Evolutionary conservation across 2,329 filamentous ascomycete species (phyloP).

Genomic region (Zelopaecilomyces penicillatus): DNA sequence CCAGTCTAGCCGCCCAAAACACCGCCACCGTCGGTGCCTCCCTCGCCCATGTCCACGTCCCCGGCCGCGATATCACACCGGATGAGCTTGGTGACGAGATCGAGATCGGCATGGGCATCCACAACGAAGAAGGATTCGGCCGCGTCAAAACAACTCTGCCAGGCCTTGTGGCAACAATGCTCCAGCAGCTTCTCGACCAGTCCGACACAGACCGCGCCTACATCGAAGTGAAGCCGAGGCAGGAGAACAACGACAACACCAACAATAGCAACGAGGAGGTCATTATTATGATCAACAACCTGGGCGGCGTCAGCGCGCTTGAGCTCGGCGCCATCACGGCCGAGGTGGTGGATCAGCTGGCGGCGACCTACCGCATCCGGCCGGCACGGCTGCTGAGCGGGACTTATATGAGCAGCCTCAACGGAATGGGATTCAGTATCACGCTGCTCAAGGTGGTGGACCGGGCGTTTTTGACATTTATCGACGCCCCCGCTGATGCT

Average conservation of each 20-base stretch:
- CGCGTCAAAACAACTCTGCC: conserved; percentile 39
- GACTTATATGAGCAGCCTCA: conserved; percentile 65
- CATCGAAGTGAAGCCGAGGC: conserved; percentile 32
- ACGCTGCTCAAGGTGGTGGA: conserved; percentile 27
- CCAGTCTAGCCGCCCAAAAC: conserved; percentile 37
- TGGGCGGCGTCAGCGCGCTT: conserved; percentile 13
- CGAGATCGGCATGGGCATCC: conserved; percentile 37
- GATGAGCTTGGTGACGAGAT: conserved; percentile 43
- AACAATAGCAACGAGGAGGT: conserved; percentile 25
- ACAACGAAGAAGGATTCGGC: conserved; percentile 29
- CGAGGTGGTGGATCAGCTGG: conserved; percentile 13
- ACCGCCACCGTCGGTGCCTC: conserved; percentile 44
- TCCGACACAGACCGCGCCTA: conserved; percentile 47
- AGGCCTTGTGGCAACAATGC: conserved; percentile 50
- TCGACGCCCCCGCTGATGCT: conserved; percentile 60
- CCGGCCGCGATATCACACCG: conserved; percentile 30
- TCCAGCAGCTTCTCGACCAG: conserved; percentile 51
- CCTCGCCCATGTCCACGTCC: conserved; percentile 46
- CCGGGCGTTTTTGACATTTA: conserved; percentile 55
- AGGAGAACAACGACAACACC: conserved; percentile 20
- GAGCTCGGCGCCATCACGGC: conserved; percentile 14
- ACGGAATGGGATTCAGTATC: conserved; percentile 64
- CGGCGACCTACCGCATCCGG: conserved; percentile 27
- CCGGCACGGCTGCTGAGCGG: conserved; percentile 31
- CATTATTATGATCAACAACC: conserved; percentile 15